Evolutionary conservation across 371 early-diverging fungal genomes (phyloP).

Genomic region (Thermomucor indicae-seudaticae): DNA sequence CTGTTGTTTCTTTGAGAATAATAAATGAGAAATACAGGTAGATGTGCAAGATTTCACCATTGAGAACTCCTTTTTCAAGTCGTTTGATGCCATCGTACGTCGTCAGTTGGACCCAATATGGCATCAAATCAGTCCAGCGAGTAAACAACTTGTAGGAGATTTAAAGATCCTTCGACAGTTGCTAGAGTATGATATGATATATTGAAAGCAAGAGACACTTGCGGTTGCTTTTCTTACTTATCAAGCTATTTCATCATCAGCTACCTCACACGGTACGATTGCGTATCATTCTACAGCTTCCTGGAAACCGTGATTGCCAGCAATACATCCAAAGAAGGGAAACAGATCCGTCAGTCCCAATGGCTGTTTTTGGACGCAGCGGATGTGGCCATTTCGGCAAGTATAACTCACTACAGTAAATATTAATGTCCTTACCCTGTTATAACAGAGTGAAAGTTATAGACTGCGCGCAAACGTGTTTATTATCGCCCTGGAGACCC

Average conservation of each 20-base stretch:
- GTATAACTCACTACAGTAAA: not conserved
- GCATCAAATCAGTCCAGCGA: conserved; percentile 75
- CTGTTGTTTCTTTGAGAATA: not conserved
- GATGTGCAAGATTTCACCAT: conserved; percentile 80
- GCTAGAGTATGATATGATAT: conserved; percentile 40
- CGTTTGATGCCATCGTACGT: conserved; percentile 76
- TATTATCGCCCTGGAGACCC: conserved; percentile 44
- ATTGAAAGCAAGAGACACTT: not conserved
- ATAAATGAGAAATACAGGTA: conserved; percentile 29
- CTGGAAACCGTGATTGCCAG: conserved; percentile 78
- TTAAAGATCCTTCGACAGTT: conserved; percentile 68
- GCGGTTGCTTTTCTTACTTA: not conserved
- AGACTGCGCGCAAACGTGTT: conserved; percentile 63
- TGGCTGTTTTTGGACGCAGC: conserved; percentile 91
- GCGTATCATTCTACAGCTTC: conserved; percentile 82
- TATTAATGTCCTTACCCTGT: no score
- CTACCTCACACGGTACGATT: conserved; percentile 81
- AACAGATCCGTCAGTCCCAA: conserved; percentile 46
- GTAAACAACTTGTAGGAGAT: conserved; percentile 77
- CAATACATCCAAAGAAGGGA: conserved; percentile 32
- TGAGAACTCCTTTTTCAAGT: conserved; percentile 80
- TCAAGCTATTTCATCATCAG: conserved; percentile 12
- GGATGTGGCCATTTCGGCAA: conserved; percentile 52
- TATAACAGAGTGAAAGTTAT: no score
- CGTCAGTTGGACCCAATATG: conserved; percentile 83